These are phyloP conservation scores for Flammula alnicola DNA, from an alignment of 1,284 basidiomycete genomes.

Conservation along the genomic window DNA sequence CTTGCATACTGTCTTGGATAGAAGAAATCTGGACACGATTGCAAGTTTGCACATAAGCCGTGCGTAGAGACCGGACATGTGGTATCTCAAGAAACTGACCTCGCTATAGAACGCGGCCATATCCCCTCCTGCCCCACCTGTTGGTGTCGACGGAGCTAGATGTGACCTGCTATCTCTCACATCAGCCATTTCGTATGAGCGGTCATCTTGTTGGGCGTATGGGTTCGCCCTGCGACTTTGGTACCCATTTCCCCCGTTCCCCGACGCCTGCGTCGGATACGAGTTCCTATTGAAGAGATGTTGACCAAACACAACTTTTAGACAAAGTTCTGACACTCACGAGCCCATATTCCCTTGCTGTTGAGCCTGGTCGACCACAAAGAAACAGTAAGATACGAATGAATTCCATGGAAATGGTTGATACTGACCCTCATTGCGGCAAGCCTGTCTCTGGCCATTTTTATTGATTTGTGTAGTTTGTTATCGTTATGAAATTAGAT, in stretches of 20 bases:
- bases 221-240: constrained; percentile 58
- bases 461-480: constrained; percentile 16
- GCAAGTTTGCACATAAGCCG: constrained; percentile 1
- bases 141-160: constrained; percentile 41
- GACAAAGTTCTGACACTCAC: constrained; percentile 40
- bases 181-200: constrained; percentile 71
- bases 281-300: constrained; percentile 49
- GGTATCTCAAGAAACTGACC: constrained; percentile 52
- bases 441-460: constrained; percentile 82
- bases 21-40: constrained; percentile 59
- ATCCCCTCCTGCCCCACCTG: constrained; percentile 47
- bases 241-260: constrained; percentile 43
- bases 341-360: constrained; percentile 63
- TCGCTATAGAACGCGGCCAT: constrained; percentile 80
- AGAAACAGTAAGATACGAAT: constrained; percentile 14
- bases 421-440: constrained; percentile 75
- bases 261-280: constrained; percentile 69
- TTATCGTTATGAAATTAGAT: constrained; percentile 15
- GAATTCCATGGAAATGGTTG: constrained; percentile 13
- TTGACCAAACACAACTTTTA: neutral
- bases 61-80: neutral
- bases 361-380: constrained; percentile 55
- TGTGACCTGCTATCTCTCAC: constrained; percentile 63
- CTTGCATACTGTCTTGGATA: constrained; percentile 72
- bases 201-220: constrained; percentile 68